A percentile compares a stretch with the other conserved stretches of the same genome.
Conservation (phyloP, 352 stramenopile genomes). For the Phytopythium kandeliae region DNA sequence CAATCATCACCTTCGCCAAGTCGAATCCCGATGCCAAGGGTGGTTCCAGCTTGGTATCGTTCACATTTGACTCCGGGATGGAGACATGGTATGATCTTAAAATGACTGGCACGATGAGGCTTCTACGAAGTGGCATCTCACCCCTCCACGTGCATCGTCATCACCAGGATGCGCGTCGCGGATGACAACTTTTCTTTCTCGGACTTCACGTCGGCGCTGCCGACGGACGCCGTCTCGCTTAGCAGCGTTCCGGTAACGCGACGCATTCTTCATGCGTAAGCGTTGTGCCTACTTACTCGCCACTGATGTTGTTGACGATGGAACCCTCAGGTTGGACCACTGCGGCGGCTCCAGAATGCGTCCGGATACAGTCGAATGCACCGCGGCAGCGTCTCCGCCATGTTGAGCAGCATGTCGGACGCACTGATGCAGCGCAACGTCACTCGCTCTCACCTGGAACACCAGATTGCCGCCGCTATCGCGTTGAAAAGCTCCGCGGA, state of each 20-base stretch:
- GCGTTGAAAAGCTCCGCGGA: conserved; percentile 64
- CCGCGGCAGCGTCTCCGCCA: conserved; percentile 53
- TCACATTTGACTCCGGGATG: conserved; percentile 74
- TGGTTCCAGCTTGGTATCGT: conserved; percentile 63
- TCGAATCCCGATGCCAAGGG: conserved; percentile 40
- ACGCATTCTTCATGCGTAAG: conserved; percentile 2
- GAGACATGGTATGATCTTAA: conserved; percentile 59
- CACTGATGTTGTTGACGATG: neutral
- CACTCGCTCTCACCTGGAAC: conserved; percentile 78
- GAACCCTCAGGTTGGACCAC: conserved; percentile 42
- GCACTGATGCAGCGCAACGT: conserved; percentile 73
- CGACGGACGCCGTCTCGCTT: conserved; percentile 59
- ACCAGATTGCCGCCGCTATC: conserved; percentile 61
- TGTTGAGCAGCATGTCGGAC: conserved; percentile 70
- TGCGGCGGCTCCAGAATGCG: conserved; percentile 78
- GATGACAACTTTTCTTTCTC: conserved; percentile 85
- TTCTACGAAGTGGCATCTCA: too few species aligned
- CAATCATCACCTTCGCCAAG: conserved; percentile 81
- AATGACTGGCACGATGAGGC: neutral
- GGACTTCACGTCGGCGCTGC: conserved; percentile 68
- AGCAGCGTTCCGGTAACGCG: conserved; percentile 57
- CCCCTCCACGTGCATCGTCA: conserved; percentile 1
- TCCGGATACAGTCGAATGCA: conserved; percentile 69
- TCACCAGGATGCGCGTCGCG: conserved; percentile 72
- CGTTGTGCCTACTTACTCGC: neutral